These are phyloP conservation scores for Vigna hirtella DNA, from an alignment of 306 rosid species.

Conservation along the genomic window DNA sequence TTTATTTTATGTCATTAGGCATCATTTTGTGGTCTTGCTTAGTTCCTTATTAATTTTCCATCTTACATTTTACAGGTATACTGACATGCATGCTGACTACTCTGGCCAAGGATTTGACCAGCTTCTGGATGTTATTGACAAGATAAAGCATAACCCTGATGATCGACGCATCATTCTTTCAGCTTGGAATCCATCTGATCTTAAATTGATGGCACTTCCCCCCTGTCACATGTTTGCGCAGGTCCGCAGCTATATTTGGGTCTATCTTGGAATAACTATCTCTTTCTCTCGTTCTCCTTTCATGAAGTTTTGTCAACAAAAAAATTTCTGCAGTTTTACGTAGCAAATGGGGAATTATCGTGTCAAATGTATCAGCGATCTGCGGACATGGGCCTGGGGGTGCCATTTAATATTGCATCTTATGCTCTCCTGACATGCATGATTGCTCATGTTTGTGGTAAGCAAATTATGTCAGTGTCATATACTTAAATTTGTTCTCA, in stretches of 20 bases:
- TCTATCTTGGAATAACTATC: constrained; percentile 19
- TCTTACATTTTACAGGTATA: constrained; percentile 69
- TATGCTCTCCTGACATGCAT: constrained; percentile 95
- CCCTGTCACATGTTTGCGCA: constrained; percentile 98
- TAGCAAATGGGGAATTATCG: constrained; percentile 87
- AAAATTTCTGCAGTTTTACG: constrained; percentile 72
- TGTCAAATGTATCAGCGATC: constrained; percentile 99
- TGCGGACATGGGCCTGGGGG: constrained; percentile 92
- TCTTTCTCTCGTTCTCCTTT: constrained; percentile 7
- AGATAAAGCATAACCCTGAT: constrained; percentile 82
- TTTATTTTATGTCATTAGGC: constrained; percentile 10
- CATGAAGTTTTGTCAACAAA: constrained; percentile 8
- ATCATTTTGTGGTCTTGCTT: constrained; percentile 12
- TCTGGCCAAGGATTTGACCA: constrained; percentile 95
- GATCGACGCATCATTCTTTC: constrained; percentile 91
- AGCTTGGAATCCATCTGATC: constrained; percentile 96
- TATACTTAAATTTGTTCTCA: constrained; percentile 28
- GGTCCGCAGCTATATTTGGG: constrained; percentile 57
- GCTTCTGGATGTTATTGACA: constrained; percentile 84
- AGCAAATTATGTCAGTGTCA: constrained; percentile 49
- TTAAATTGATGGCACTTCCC: constrained; percentile 94
- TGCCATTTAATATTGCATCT: constrained; percentile 96
- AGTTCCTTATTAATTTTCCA: not conserved
- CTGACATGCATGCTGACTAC: constrained; percentile 91
- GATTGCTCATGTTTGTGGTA: constrained; percentile 99